A percentile compares a stretch with the other conserved stretches of the same genome.
Evolutionary conservation across 805 yeast genomes (phyloP).

Genomic region (Tetrapisispora fleetii): DNA sequence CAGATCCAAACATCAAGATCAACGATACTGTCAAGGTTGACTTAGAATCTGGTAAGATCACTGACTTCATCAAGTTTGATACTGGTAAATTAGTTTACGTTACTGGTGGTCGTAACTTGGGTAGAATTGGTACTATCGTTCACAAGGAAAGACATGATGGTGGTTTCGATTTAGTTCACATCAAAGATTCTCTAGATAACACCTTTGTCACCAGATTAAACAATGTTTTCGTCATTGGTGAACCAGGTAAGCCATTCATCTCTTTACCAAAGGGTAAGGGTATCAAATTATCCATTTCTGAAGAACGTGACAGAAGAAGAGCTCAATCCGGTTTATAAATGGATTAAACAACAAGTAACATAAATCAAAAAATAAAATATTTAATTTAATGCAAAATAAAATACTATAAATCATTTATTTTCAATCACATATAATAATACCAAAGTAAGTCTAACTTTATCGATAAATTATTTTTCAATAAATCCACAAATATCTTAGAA

Average conservation of each 20-base stretch:
- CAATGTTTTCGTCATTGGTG: slow-evolving; percentile 92
- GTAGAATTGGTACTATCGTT: slow-evolving; percentile 90
- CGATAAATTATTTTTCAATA: no score
- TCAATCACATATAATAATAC: neutral
- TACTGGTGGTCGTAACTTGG: slow-evolving; percentile 98
- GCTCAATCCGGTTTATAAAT: slow-evolving; percentile 55
- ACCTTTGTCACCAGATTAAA: slow-evolving; percentile 88
- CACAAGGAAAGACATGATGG: slow-evolving; percentile 98
- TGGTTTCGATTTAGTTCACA: slow-evolving; percentile 95
- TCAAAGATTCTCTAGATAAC: slow-evolving; percentile 91
- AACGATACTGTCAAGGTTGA: slow-evolving; percentile 98
- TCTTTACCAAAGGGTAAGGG: slow-evolving; percentile 99
- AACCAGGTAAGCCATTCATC: slow-evolving; percentile 88
- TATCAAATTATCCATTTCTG: slow-evolving; percentile 89
- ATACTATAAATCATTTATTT: neutral
- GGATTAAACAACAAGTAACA: neutral
- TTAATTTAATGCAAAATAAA: slow-evolving; percentile 3
- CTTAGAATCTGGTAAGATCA: slow-evolving; percentile 90
- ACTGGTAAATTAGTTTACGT: slow-evolving; percentile 86
- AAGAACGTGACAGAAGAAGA: slow-evolving; percentile 98
- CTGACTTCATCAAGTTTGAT: slow-evolving; percentile 83
- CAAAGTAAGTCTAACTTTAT: neutral
- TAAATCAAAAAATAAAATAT: slow-evolving; percentile 2
- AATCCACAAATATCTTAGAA: no score
- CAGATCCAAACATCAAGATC: slow-evolving; percentile 93